These are phyloP conservation scores for Elsinoe necatrix DNA, from an alignment of 2,329 filamentous ascomycete species.

Conservation along the genomic window DNA sequence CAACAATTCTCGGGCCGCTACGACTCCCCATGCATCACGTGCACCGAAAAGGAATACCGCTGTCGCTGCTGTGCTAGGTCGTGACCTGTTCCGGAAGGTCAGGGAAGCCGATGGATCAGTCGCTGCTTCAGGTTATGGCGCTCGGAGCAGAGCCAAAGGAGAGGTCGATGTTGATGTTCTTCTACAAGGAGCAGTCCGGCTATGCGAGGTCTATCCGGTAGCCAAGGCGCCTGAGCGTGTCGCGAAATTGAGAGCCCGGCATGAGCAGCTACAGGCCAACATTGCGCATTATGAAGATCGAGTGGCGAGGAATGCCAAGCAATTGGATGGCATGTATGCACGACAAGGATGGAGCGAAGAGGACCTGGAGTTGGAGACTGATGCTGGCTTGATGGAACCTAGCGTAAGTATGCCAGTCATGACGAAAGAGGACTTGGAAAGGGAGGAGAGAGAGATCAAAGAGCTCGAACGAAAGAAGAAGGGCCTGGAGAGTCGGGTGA, in stretches of 20 bases:
- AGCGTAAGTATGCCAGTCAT: slow-evolving; percentile 36
- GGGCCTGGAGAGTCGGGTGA: slow-evolving; percentile 54
- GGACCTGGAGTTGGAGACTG: slow-evolving; percentile 41
- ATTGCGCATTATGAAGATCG: slow-evolving; percentile 71
- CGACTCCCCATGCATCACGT: slow-evolving; percentile 36
- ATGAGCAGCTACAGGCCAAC: slow-evolving; percentile 63
- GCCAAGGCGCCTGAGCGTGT: slow-evolving; percentile 73
- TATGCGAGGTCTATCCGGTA: slow-evolving; percentile 79
- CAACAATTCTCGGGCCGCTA: slow-evolving; percentile 29
- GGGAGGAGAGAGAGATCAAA: slow-evolving; percentile 60
- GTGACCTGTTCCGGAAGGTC: slow-evolving; percentile 76
- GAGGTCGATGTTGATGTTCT: slow-evolving; percentile 83
- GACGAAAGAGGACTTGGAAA: slow-evolving; percentile 60
- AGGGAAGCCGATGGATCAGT: slow-evolving; percentile 37
- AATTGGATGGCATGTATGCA: slow-evolving; percentile 62
- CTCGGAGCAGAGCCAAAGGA: slow-evolving; percentile 42
- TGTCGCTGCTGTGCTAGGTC: slow-evolving; percentile 80
- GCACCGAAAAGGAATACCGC: slow-evolving; percentile 66
- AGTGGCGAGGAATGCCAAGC: slow-evolving; percentile 65
- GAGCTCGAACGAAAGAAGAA: slow-evolving; percentile 57
- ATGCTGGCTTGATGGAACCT: slow-evolving; percentile 44
- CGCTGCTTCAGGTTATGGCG: slow-evolving; percentile 27
- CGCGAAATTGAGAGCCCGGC: slow-evolving; percentile 58
- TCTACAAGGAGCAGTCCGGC: slow-evolving; percentile 77
- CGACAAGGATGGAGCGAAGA: slow-evolving; percentile 19